Evolutionary conservation across 305 asterid species (phyloP).

Genomic region (Fraxinus paxiana): DNA sequence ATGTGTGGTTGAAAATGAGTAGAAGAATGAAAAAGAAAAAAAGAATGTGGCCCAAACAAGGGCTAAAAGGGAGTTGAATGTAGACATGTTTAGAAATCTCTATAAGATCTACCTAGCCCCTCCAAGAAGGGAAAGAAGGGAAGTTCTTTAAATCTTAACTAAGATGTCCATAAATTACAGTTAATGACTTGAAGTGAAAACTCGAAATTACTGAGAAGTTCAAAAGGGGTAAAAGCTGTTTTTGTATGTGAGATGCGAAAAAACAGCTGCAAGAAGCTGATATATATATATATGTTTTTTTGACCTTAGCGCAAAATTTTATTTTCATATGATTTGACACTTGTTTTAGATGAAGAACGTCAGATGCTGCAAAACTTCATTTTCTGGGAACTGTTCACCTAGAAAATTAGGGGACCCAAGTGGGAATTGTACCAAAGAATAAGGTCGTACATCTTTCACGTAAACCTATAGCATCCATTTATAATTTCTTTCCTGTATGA

Average conservation of each 20-base stretch:
- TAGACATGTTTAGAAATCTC: background rate
- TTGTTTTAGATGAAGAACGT: background rate
- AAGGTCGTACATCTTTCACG: background rate
- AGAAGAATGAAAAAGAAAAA: too few species aligned
- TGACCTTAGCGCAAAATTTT: background rate
- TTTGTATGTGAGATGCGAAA: background rate
- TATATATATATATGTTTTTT: background rate
- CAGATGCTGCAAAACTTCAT: background rate
- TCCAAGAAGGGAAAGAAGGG: background rate
- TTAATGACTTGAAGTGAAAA: background rate
- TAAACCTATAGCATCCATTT: background rate
- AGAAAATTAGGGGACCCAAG: background rate
- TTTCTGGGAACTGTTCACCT: background rate
- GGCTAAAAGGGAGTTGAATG: background rate
- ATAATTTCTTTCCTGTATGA: background rate
- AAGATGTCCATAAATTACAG: background rate
- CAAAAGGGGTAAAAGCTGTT: background rate
- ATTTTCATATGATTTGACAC: background rate
- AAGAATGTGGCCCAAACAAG: too few species aligned
- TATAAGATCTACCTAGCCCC: background rate
- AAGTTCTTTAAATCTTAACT: background rate
- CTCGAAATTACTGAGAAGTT: background rate
- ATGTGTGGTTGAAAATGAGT: too few species aligned
- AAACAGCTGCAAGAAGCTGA: background rate
- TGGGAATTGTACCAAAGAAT: background rate